These are phyloP conservation scores for Microstegium vimineum DNA, from an alignment of 176 grass and related monocot species.

Conservation along the genomic window DNA sequence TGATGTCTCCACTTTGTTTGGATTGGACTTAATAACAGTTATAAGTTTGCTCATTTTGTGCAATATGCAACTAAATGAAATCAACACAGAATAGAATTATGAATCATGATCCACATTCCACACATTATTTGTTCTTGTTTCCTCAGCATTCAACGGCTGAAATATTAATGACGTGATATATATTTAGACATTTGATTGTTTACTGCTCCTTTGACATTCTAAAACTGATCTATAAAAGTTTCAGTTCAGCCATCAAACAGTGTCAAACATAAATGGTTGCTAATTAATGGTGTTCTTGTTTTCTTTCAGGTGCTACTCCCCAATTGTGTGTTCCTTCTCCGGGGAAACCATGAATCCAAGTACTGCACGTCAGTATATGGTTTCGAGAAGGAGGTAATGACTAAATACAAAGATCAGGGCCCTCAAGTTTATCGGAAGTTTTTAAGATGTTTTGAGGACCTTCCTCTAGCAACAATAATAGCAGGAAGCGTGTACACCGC, in stretches of 20 bases:
- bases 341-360: slow-evolving; percentile 97
- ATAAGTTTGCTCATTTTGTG: not conserved
- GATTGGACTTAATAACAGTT: not conserved
- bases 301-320: slow-evolving; percentile 61
- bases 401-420: slow-evolving; percentile 85
- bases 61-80: not conserved
- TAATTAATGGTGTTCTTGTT: not conserved
- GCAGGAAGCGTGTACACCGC: slow-evolving; percentile 86
- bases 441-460: slow-evolving; percentile 93
- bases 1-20: not conserved
- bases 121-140: not conserved
- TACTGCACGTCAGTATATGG: slow-evolving; percentile 98
- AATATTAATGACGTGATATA: not conserved
- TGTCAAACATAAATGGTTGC: not conserved
- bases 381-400: slow-evolving; percentile 79
- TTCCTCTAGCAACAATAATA: slow-evolving; percentile 93
- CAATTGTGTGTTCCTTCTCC: slow-evolving; percentile 70
- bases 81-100: not conserved
- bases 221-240: not conserved
- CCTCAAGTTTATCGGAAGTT: slow-evolving; percentile 82
- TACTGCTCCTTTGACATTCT: not conserved
- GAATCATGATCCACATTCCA: not conserved
- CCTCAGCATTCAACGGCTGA: not conserved
- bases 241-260: not conserved
- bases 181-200: not conserved